Evolutionary conservation across 73 alveolate genomes (phyloP).

Genomic region (Durusdinium trenchii): DNA sequence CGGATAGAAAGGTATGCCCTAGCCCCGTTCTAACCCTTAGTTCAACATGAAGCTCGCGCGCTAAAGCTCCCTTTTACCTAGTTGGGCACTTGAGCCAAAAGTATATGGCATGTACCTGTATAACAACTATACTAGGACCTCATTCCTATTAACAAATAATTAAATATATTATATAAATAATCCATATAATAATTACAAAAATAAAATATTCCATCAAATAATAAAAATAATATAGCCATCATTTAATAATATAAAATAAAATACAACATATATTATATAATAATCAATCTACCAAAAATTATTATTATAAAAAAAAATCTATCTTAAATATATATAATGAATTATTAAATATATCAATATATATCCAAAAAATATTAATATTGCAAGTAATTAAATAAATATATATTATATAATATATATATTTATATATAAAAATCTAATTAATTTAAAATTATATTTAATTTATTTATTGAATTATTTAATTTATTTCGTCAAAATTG

Average conservation of each 20-base stretch:
- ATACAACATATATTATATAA: no score
- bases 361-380: neutral
- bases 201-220: no score
- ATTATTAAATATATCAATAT: neutral
- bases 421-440: neutral
- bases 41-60: no score
- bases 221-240: no score
- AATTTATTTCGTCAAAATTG: neutral
- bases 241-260: no score
- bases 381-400: neutral
- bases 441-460: neutral
- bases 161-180: neutral
- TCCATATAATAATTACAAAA: neutral
- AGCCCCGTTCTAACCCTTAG: no score
- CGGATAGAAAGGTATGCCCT: no score
- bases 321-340: neutral
- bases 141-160: neutral
- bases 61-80: no score
- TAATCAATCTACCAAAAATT: neutral
- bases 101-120: no score
- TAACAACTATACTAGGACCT: no score
- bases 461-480: neutral
- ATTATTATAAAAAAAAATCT: neutral
- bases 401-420: neutral
- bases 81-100: no score